These are phyloP conservation scores for Sporothrix luriei DNA, from an alignment of 2,329 filamentous ascomycete species.

Conservation along the genomic window DNA sequence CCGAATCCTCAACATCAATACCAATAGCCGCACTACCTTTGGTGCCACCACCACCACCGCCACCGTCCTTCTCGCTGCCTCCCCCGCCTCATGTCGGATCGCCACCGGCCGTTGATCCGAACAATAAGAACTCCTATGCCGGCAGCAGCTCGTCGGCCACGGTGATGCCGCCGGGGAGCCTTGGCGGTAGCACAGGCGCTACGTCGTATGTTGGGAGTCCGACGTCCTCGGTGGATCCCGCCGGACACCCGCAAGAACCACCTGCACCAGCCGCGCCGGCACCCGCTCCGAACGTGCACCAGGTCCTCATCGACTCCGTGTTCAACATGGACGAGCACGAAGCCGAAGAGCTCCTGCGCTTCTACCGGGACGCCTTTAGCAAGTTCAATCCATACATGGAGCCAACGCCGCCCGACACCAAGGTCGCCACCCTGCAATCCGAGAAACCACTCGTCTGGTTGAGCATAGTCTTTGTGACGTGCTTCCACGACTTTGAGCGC, in stretches of 20 bases:
- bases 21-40: constrained; percentile 1
- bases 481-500: constrained; percentile 36
- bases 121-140: background rate
- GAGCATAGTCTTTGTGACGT: constrained; percentile 37
- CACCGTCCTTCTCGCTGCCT: constrained; percentile 14
- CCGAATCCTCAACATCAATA: background rate
- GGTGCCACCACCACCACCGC: constrained; percentile 16
- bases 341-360: constrained; percentile 35
- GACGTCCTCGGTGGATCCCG: background rate
- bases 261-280: background rate
- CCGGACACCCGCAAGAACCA: constrained; percentile 4
- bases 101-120: background rate
- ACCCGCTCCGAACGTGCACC: constrained; percentile 10
- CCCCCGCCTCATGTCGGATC: constrained; percentile 7
- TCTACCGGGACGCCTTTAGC: constrained; percentile 35
- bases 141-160: constrained; percentile 4
- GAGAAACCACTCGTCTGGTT: constrained; percentile 37
- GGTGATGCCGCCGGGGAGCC: background rate
- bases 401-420: constrained; percentile 17
- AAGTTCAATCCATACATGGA: constrained; percentile 35
- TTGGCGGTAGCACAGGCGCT: constrained; percentile 10
- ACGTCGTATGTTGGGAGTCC: background rate
- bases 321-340: constrained; percentile 33
- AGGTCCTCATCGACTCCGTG: constrained; percentile 26
- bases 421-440: constrained; percentile 31